A percentile compares a stretch with the other conserved stretches of the same genome.
phyloP scores from a whole-genome alignment of 1,139 yeast genomes.

The Blastobotrys ciferrii region DNA sequence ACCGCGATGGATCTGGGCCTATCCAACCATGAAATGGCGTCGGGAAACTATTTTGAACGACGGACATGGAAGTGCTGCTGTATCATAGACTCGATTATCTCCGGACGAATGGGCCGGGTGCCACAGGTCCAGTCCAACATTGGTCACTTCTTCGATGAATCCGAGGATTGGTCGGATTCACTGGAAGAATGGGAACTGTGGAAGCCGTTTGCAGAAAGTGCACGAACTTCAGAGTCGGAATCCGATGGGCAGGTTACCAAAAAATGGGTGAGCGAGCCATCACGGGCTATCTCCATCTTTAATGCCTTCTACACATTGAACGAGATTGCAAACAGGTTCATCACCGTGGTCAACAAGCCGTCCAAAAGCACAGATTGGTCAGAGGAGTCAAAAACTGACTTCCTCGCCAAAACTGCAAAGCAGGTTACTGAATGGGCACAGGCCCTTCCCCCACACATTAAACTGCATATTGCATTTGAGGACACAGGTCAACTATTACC shows the following conservation, averaged over 20 bases:
- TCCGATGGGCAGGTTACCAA: background rate
- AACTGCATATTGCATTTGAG: background rate
- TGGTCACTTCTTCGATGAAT: constrained; percentile 8
- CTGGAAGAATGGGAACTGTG: constrained; percentile 2
- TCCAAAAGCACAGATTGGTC: background rate
- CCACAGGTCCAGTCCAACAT: constrained; percentile 15
- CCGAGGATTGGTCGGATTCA: constrained; percentile 8
- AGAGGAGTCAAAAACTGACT: background rate
- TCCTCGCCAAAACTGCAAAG: background rate
- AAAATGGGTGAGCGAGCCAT: background rate
- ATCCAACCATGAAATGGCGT: background rate
- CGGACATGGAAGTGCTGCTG: constrained; percentile 19
- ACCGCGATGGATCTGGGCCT: background rate
- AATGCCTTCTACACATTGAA: background rate
- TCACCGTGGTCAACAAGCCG: background rate
- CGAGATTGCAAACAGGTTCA: constrained; percentile 1
- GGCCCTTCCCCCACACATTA: background rate
- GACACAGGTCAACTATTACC: background rate
- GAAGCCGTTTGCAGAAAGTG: background rate
- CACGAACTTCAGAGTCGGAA: background rate
- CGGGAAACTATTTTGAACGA: background rate
- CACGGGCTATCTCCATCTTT: background rate
- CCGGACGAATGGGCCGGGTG: constrained; percentile 17
- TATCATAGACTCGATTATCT: constrained; percentile 17
- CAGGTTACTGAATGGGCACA: background rate